phyloP scores from a whole-genome alignment of 2,329 filamentous ascomycete species.

The Ustilaginoidea virens region DNA sequence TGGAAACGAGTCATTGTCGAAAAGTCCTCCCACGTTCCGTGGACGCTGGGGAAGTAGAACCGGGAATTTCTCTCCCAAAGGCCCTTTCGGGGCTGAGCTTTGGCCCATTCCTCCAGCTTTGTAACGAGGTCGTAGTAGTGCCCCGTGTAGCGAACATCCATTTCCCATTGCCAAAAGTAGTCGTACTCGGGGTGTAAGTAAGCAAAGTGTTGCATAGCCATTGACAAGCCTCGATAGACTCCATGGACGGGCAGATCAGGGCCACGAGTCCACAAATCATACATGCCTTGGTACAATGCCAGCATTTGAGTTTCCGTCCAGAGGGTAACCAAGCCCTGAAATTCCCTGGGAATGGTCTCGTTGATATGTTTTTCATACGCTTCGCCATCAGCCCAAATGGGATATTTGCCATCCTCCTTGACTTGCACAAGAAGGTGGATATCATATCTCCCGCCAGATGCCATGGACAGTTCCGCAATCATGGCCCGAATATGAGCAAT shows the following conservation, averaged over 20 bases:
- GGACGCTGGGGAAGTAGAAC: slow-evolving; percentile 63
- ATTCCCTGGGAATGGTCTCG: slow-evolving; percentile 64
- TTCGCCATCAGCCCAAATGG: slow-evolving; percentile 63
- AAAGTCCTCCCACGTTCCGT: slow-evolving; percentile 70
- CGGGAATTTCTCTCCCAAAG: slow-evolving; percentile 68
- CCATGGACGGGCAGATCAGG: slow-evolving; percentile 69
- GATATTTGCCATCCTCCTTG: slow-evolving; percentile 56
- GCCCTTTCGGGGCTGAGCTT: slow-evolving; percentile 59
- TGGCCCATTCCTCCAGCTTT: slow-evolving; percentile 54
- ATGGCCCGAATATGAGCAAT: slow-evolving; percentile 70
- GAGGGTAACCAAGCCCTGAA: slow-evolving; percentile 73
- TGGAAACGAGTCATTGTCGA: slow-evolving; percentile 58
- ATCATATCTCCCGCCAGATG: slow-evolving; percentile 75
- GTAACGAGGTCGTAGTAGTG: slow-evolving; percentile 68
- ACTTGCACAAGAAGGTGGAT: slow-evolving; percentile 77
- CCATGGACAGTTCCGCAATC: slow-evolving; percentile 66
- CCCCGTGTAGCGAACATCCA: slow-evolving; percentile 81
- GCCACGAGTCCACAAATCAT: slow-evolving; percentile 54
- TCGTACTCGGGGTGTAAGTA: slow-evolving; percentile 80
- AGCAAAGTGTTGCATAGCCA: slow-evolving; percentile 91
- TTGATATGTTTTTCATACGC: slow-evolving; percentile 52
- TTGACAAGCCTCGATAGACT: slow-evolving; percentile 81
- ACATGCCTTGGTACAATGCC: slow-evolving; percentile 73
- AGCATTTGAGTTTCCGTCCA: slow-evolving; percentile 95
- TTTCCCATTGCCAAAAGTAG: slow-evolving; percentile 90